Evolutionary conservation across 352 stramenopile genomes (phyloP), one percentile per base, ranked within the genome.

Genomic region (Phytophthora aleatoria): DNA sequence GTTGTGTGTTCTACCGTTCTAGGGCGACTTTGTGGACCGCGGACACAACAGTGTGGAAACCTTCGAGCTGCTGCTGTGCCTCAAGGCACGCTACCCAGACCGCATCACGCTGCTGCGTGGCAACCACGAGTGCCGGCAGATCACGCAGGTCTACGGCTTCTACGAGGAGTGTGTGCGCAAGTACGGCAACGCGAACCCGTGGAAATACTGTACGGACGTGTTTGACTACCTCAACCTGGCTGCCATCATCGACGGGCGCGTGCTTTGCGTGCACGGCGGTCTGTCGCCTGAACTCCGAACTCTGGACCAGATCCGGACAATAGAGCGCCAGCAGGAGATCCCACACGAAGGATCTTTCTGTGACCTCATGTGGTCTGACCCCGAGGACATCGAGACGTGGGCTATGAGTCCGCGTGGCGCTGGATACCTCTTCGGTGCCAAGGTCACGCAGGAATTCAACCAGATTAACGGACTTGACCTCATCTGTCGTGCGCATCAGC

Each of bases 321-420:
- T 99, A 79, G 92, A 99, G 81, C 85, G 97, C 16, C 92, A 98
- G 76, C 92, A 98, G 73, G 96, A 99, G 85, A 96, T 98, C 55
- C 94, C 95, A 3, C 94, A 98, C 61, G 90, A 96, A 72, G 96
- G 97, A 54, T 93, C 96, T 10, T 98, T 99, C 75, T 99, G 94
- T 64, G 97, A 99, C 83, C 88, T 99, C 67, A 97, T 99, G 74
- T 99, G 97, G 97, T 98, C 94, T 16, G 97, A 99, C 72, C 97
- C 97, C 0, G 95, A 98, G 69, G 94, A 98, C 54, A 98, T 94
- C 65, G 90, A 96, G 61, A 90, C 82, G 57, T 96, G 89, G 90
- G 88, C 85, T 12, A 92, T 96, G 77, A 95, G 84, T 63, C 89
- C 89, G n/a, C 85, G 90, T 49, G 90, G 90, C 10, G 90, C 90